Base-by-base conservation (phyloP, 768 basidiomycete genomes). In the Botryobasidium botryosum region DNA sequence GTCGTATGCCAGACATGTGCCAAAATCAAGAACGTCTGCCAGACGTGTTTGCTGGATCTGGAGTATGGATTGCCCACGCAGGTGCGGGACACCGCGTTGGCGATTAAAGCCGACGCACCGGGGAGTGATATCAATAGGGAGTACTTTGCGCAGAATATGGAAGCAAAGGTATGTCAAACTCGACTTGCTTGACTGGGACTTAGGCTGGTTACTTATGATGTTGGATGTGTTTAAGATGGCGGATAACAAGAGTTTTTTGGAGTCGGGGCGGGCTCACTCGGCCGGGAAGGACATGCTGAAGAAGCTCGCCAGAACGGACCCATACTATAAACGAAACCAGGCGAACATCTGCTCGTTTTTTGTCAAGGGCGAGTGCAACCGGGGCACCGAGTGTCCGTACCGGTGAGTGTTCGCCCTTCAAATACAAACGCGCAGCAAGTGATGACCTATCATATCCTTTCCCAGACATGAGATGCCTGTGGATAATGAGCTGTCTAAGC, bases 281-380 rank as follows among this genome's bases (percentile, higher is more conserved):
- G 85, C 84, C 3, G 90, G 87, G 21, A 88, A 91, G 60, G 94
- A 99, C 56, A 91, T 97, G 85, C 65, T 99, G 44, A 96, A 97
- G 63, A 75, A 83, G 51, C 65, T 99, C 8, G 94, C 94, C 20
- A 74, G 92, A 52, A 85, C 84, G 25, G 92, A 97, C 55, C 94
- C 94, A 0, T 88, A 88, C 60, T 97, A 97, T 66, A 94, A 96
- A 62, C 78, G 92, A 46, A 99, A 97, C 62, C 67, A 82, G 45
- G 87, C 94, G 37, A 83, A 96, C 52, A 57, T 94, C 12, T 99
- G 94, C 60, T 86, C 84, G 2, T 97, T 97, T 71, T 97, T 79
- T 57, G 78, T 71, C 40, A 99, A 97, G 63, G 94, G 94, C 0
- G 83, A 91, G 45, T 99, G 94, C 60, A 86, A 70, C 32, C 75